Conservation (phyloP, 306 rosid genomes). For the Urtica urens region DNA sequence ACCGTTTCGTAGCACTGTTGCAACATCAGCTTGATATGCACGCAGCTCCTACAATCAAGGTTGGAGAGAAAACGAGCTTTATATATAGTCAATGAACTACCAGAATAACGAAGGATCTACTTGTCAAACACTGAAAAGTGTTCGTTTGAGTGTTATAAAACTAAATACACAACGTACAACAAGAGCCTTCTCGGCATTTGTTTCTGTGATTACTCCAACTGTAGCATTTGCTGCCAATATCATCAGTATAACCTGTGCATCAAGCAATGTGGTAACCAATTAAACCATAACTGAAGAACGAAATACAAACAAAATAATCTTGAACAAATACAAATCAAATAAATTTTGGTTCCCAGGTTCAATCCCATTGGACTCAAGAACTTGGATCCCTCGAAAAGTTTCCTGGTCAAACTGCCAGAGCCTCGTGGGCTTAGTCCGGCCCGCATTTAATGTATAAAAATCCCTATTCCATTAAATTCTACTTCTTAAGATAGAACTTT, state of each 20-base stretch:
- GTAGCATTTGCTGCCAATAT: constrained; percentile 96
- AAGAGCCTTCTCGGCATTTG: constrained; percentile 95
- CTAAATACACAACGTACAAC: constrained; percentile 44
- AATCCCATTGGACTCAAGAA: too few relatives aligned
- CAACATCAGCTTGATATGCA: constrained; percentile 95
- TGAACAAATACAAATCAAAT: too few relatives aligned
- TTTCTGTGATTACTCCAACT: constrained; percentile 93
- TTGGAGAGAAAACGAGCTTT: not conserved
- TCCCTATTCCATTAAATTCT: too few relatives aligned
- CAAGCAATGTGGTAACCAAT: constrained; percentile 4
- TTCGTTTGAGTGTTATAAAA: not conserved
- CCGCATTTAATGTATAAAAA: too few relatives aligned
- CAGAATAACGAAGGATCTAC: not conserved
- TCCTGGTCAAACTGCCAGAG: too few relatives aligned
- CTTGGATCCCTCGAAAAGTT: too few relatives aligned
- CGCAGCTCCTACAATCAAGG: constrained; percentile 69
- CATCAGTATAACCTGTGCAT: constrained; percentile 72
- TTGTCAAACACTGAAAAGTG: not conserved
- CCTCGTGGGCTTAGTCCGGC: too few relatives aligned
- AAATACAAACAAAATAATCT: too few relatives aligned
- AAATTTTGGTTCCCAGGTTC: too few relatives aligned
- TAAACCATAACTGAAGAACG: not conserved
- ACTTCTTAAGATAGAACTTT: too few relatives aligned
- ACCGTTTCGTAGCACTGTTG: constrained; percentile 93
- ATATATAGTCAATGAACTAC: not conserved